A percentile compares a stretch with the other conserved stretches of the same genome.
Conservation (phyloP, 257 asterid genomes). For the Solanum chilense region DNA sequence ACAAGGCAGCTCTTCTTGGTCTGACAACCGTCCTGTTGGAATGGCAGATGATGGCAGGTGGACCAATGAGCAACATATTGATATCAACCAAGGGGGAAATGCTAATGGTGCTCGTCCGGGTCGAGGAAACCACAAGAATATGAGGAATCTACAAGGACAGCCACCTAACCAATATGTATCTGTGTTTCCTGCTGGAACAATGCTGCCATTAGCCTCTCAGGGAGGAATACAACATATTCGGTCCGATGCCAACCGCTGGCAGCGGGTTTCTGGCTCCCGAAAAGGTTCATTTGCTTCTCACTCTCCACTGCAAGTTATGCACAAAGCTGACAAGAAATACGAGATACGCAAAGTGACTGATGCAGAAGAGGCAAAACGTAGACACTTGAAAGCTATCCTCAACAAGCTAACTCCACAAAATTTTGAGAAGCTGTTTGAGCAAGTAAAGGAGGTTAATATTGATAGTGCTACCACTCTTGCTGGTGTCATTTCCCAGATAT, state of each 20-base stretch:
- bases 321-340: constrained; percentile 25
- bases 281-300: not conserved
- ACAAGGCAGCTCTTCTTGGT: not conserved
- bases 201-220: not conserved
- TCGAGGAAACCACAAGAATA: constrained; percentile 5
- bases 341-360: constrained; percentile 15
- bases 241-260: constrained; percentile 9
- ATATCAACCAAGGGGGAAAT: not conserved
- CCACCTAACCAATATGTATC: not conserved
- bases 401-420: constrained; percentile 34
- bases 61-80: constrained; percentile 4
- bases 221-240: constrained; percentile 4
- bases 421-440: constrained; percentile 27
- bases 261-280: constrained; percentile 2
- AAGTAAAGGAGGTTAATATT: constrained; percentile 22
- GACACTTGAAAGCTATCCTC: constrained; percentile 24
- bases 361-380: constrained; percentile 24
- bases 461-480: constrained; percentile 13
- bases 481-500: constrained; percentile 25
- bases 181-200: not conserved
- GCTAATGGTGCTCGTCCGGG: constrained; percentile 2
- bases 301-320: constrained; percentile 16
- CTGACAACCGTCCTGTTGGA: not conserved
- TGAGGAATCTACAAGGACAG: constrained; percentile 7
- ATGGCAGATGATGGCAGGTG: constrained; percentile 8